Evolutionary conservation across 73 alveolate species (phyloP), one percentile per base, ranked within the genome.

Genomic region (Uronychia setigera): DNA sequence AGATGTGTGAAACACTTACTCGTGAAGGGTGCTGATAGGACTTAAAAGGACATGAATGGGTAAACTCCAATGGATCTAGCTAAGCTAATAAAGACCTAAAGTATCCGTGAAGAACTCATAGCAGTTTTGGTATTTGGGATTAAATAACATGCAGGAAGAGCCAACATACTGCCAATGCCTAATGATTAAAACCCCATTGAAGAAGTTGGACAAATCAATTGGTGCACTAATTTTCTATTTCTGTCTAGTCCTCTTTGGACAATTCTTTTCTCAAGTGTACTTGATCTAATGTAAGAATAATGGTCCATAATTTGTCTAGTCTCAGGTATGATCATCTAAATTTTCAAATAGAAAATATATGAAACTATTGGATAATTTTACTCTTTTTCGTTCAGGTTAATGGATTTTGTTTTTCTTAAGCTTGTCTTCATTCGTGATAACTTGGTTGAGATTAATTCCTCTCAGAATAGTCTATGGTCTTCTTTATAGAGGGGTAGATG

Each of bases 11-110:
- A 91, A 83, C 81, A 84, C 67, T 87, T 96, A 33, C 80, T 96
- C 35, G 84, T 90, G 57, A 95, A 91, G 86, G 98, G 98, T 0
- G 97, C 98, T 19, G 80, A 87, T 84, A 35, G 95, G 59, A 31
- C 79, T 28, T 78, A 80, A 27, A 85, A 89, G 88, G 92, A 95
- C 90, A 74, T 59, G 46, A 57, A 82, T 59, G 95, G 82, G 0
- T 67, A 84, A 28, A 77, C 87, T 25, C 96, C 98, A 31, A 29
- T 79, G 59, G 98, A 96, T 59, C 29, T 96, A 29, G 92, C 96
- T 0, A 88, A 83, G 32, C 78, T 89, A 57, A 88, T 82, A n/a
- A 67, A 88, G 27, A 76, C 35, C 67, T 58, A 78, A 31, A 19
- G 25, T 1, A n/a, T 90, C 31, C 28, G 59, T 57, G 26, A 80